These are phyloP conservation scores for Pseudogymnoascus sp. DNA, from an alignment of 2,329 filamentous ascomycete genomes.

Conservation along the genomic window DNA sequence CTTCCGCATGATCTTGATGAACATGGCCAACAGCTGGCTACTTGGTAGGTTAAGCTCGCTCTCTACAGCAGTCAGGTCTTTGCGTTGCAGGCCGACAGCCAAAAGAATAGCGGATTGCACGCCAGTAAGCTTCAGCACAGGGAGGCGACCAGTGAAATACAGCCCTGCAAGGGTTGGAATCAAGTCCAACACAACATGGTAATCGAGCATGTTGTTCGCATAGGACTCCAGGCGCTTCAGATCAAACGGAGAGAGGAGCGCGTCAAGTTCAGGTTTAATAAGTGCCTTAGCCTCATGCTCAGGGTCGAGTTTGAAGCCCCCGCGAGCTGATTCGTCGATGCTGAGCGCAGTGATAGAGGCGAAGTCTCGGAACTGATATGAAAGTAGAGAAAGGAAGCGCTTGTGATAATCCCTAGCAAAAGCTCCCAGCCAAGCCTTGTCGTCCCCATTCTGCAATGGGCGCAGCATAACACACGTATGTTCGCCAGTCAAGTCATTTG, in stretches of 20 bases:
- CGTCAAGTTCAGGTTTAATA: slow-evolving; percentile 69
- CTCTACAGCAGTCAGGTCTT: slow-evolving; percentile 73
- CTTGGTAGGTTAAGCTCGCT: slow-evolving; percentile 68
- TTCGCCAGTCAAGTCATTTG: slow-evolving; percentile 93
- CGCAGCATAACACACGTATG: slow-evolving; percentile 97
- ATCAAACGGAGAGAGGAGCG: slow-evolving; percentile 79
- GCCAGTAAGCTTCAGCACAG: slow-evolving; percentile 63
- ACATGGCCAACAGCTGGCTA: slow-evolving; percentile 87
- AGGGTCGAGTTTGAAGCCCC: slow-evolving; percentile 61
- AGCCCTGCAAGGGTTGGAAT: slow-evolving; percentile 73
- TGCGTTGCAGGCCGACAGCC: slow-evolving; percentile 85
- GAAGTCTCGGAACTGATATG: slow-evolving; percentile 87
- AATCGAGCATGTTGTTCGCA: slow-evolving; percentile 93
- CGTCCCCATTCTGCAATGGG: slow-evolving; percentile 61
- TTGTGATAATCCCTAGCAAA: slow-evolving; percentile 91
- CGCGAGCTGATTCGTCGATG: slow-evolving; percentile 77
- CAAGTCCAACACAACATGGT: slow-evolving; percentile 93
- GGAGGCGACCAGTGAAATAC: slow-evolving; percentile 75
- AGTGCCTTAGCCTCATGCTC: slow-evolving; percentile 49
- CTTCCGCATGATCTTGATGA: slow-evolving; percentile 92
- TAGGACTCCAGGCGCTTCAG: slow-evolving; percentile 93
- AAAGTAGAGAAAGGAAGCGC: slow-evolving; percentile 83
- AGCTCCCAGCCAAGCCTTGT: slow-evolving; percentile 74
- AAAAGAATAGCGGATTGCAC: slow-evolving; percentile 82
- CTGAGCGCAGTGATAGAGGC: slow-evolving; percentile 70